phyloP scores from a whole-genome alignment of 805 yeast genomes.

The Candida glaebosa region DNA sequence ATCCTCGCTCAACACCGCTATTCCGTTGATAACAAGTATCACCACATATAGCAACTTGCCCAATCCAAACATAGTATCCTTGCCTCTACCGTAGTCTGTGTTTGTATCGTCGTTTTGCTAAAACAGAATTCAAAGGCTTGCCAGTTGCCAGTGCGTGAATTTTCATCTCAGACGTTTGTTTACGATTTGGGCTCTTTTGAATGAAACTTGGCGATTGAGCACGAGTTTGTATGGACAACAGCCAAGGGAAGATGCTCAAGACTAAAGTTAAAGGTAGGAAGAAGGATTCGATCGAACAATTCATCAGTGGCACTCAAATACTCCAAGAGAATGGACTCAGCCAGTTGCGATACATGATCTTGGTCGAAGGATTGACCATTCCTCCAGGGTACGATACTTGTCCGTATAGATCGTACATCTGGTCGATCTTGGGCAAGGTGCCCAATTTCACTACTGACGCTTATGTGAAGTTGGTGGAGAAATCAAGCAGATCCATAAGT shows the following conservation, averaged over 20 bases:
- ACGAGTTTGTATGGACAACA: background rate
- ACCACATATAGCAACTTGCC: constrained; percentile 57
- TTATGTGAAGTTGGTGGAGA: constrained; percentile 50
- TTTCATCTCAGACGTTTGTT: no score
- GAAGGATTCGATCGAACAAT: constrained; percentile 37
- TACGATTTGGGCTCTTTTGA: no score
- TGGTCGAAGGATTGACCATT: constrained; percentile 37
- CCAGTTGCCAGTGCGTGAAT: no score
- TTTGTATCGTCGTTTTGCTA: no score
- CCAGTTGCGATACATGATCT: constrained; percentile 35
- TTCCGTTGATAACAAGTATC: constrained; percentile 63
- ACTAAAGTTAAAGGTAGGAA: constrained; percentile 20
- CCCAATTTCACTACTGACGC: constrained; percentile 53
- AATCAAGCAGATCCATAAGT: constrained; percentile 46
- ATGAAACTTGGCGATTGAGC: no score
- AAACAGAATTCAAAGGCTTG: no score
- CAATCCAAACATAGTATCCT: constrained; percentile 49
- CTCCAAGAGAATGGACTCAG: constrained; percentile 32
- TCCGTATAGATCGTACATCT: constrained; percentile 69
- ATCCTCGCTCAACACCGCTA: constrained; percentile 78
- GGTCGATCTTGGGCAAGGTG: constrained; percentile 73
- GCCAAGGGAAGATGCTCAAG: background rate
- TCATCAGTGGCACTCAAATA: constrained; percentile 33
- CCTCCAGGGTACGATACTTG: constrained; percentile 51
- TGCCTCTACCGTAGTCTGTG: no score